Base-by-base conservation (phyloP, 2,329 filamentous ascomycete species). In the Fusarium fracticaudum region DNA sequence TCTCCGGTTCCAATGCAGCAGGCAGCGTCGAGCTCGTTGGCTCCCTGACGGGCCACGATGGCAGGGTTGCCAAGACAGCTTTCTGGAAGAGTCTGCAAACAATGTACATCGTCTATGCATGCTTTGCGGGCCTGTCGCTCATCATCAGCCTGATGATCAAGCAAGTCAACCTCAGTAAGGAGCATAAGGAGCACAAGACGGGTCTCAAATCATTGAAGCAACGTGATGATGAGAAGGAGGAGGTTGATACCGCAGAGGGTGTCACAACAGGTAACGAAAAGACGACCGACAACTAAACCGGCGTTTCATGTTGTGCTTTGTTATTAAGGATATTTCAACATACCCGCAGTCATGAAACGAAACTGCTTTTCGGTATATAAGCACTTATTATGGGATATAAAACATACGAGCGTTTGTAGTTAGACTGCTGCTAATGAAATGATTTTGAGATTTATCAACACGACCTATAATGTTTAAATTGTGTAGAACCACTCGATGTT, bases 1-100 rank as follows among this genome's bases (percentile, higher is more conserved):
- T 94, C 11, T 86, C 88, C 8, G 91, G 91, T n/a, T 83, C 84
- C 72, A 86, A 87, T 64, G 90, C 92, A 41, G 87, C 90, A 20
- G 87, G 92, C 26, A 91, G 89, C 77, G 88, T 91, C 4, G 84
- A 87, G 26, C 77, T 89, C 15, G 87, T 93, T 26, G 83, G 86
- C n/a, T 73, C 78, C 1, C 83, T 94, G 13, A 85, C 85, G 0
- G 81, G 84, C 1, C 80, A 81, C 5, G 83, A 89, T 55, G 86
- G 82, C 5, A 73, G 75, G 15, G 77, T 85, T 5, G 86, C 86
- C 5, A 82, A 84, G 38, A 78, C 74, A 0, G 87, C 88, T 0
- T 90, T 87, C 75, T 86, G 85, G 81, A 81, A 81, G 45, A 85
- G 86, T 58, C 74, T 91, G 70, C 82, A 83, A 55, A 87, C 84